These are phyloP conservation scores for Kodamaea kaohsiungensis DNA, from an alignment of 805 yeast species.

Conservation along the genomic window DNA sequence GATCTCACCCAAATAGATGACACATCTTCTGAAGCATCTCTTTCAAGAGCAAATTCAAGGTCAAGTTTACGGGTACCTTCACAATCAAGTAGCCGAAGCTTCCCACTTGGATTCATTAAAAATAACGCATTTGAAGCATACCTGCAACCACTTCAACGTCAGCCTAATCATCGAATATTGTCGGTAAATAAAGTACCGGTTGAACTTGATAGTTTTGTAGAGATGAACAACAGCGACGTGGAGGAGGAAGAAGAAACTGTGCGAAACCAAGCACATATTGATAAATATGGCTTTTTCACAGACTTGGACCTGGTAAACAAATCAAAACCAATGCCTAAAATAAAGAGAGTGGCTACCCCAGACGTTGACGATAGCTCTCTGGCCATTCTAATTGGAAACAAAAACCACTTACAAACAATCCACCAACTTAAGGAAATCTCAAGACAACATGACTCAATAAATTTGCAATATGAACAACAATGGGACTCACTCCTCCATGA, in stretches of 20 bases:
- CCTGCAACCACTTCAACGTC: constrained; percentile 1
- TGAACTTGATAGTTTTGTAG: constrained; percentile 37
- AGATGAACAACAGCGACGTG: constrained; percentile 2
- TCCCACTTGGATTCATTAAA: constrained; percentile 3
- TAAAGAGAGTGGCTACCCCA: neutral
- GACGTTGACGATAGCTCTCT: constrained; percentile 6
- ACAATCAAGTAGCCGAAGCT: neutral
- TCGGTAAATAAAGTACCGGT: constrained; percentile 34
- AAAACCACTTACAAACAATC: constrained; percentile 15
- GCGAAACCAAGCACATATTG: constrained; percentile 27
- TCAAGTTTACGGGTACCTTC: neutral
- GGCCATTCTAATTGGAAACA: constrained; percentile 16
- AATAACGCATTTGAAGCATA: neutral
- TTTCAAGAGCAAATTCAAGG: constrained; percentile 4
- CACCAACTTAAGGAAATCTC: constrained; percentile 40
- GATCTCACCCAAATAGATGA: constrained; percentile 1
- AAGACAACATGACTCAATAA: constrained; percentile 45
- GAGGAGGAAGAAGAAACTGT: neutral
- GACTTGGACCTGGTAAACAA: constrained; percentile 16
- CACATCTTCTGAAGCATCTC: neutral
- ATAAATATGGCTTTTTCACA: constrained; percentile 51
- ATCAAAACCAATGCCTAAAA: neutral
- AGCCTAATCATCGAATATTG: neutral
- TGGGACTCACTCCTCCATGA: constrained; percentile 50
- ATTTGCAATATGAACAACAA: constrained; percentile 35